Conservation (phyloP, 2,329 filamentous ascomycete species). For the Fragosphaeria purpurea region DNA sequence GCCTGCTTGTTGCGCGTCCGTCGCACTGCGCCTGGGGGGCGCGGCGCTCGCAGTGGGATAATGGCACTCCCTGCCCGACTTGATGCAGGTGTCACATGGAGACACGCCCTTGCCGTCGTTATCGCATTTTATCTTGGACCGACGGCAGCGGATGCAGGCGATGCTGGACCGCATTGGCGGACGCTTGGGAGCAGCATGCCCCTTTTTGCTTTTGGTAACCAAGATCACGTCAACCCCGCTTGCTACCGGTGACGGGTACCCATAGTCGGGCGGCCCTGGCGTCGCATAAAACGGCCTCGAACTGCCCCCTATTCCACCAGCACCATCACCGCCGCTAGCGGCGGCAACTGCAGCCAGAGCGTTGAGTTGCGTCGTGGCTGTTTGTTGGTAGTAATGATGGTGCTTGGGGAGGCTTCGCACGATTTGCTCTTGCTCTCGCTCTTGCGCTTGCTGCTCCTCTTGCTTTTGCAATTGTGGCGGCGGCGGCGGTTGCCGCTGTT, state of each 20-base stretch:
- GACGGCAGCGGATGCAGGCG: constrained; percentile 64
- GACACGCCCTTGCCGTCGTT: constrained; percentile 59
- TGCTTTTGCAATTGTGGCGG: neutral
- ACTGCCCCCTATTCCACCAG: too few relatives aligned
- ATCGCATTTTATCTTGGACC: constrained; percentile 80
- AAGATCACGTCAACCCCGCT: neutral
- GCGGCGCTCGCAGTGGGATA: constrained; percentile 47
- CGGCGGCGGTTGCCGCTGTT: neutral
- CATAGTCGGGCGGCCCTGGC: neutral
- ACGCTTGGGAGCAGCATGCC: constrained; percentile 24
- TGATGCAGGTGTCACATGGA: constrained; percentile 65
- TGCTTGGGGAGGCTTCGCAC: too few relatives aligned
- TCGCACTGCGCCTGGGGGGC: constrained; percentile 19
- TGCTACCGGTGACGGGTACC: neutral
- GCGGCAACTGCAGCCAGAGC: too few relatives aligned
- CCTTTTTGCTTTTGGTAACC: constrained; percentile 29
- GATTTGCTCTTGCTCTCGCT: too few relatives aligned
- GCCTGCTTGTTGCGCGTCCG: too few relatives aligned
- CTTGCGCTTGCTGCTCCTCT: neutral
- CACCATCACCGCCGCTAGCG: too few relatives aligned
- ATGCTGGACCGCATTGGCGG: constrained; percentile 65
- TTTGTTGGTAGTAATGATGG: neutral
- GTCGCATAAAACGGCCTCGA: too few relatives aligned
- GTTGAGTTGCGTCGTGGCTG: too few relatives aligned
- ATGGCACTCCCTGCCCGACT: constrained; percentile 60